Base-by-base conservation (phyloP, 257 asterid species). In the Scutellaria minor region DNA sequence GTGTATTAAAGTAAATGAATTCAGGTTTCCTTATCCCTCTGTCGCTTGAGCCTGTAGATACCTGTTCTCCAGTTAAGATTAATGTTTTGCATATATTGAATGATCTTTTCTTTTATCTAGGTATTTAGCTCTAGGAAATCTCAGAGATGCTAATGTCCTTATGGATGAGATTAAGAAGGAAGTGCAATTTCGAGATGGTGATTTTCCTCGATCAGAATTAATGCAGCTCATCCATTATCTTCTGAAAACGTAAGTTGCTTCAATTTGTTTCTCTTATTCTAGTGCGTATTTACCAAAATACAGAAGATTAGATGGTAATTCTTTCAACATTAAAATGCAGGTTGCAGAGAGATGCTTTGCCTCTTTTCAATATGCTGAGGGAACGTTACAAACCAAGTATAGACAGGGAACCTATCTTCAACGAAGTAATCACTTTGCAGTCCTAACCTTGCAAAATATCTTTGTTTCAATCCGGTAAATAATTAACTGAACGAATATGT, bases 341-440 rank as follows among this genome's bases (percentile, higher is more conserved):
- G 79, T 72, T 91, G 90, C 90, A 85, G 86, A 88, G 99, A 84
- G 97, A 94, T 77, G 96, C 99, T 52, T 82, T 91, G 82, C 97
- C 97, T 47, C 88, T 94, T 69, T 94, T 94, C 73, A 87, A 88
- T 52, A 89, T 85, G 95, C 72, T 94, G 85, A 87, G 86, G 74
- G 97, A 91, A 57, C 89, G 83, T 53, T 91, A 86, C 85, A 83
- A 81, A 79, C 75, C 85, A 10, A 79, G 89, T 62, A 78, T 88
- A 72, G 92, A 84, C 74, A 85, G 96, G 70, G 99, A 94, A 14
- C 92, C 87, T 72, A 64, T 84, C 58, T 87, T 91, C 53, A 71
- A 76, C 39, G 97, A 91, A 84, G 99, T 94, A 79, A 31, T 84
- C 59, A 58, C n/a, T 59, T 62, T 73, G 56, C 24, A 11, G 24